Conservation (phyloP, 331 rosid species). For the Rosa hybrid region DNA sequence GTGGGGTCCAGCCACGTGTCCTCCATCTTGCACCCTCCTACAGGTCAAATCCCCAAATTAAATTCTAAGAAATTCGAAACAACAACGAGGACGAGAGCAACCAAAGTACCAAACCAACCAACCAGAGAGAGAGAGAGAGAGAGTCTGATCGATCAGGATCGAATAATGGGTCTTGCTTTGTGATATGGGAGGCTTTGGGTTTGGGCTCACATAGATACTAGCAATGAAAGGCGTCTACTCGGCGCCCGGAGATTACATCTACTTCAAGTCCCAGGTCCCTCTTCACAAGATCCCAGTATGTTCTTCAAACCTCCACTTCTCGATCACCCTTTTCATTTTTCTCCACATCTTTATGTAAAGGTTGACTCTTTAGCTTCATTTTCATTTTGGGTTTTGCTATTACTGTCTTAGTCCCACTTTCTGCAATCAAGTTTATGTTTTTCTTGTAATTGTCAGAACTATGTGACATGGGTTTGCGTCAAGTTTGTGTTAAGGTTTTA, state of each 20-base stretch:
- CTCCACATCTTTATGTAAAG: background rate
- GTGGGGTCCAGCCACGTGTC: conserved; percentile 47
- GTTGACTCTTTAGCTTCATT: background rate
- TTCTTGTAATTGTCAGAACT: background rate
- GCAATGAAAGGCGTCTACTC: conserved; percentile 92
- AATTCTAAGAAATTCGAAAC: conserved; percentile 6
- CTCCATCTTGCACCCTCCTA: conserved; percentile 3
- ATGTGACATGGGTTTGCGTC: background rate
- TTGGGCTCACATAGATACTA: conserved; percentile 28
- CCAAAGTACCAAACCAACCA: background rate
- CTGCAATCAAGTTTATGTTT: background rate
- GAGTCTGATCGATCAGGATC: conserved; percentile 30
- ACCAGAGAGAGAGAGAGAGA: background rate
- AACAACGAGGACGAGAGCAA: conserved; percentile 17
- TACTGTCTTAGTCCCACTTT: background rate
- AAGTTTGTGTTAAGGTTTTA: conserved; percentile 10
- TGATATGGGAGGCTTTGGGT: conserved; percentile 37
- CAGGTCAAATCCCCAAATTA: conserved; percentile 25
- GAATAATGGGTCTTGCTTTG: conserved; percentile 11
- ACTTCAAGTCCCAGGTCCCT: conserved; percentile 99
- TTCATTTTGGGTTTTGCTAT: background rate
- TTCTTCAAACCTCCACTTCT: conserved; percentile 19
- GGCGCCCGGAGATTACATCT: conserved; percentile 98
- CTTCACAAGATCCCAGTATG: conserved; percentile 93
- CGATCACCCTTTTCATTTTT: conserved; percentile 14